Conservation (phyloP, 345 rosid genomes). For the Populus deltoides region DNA sequence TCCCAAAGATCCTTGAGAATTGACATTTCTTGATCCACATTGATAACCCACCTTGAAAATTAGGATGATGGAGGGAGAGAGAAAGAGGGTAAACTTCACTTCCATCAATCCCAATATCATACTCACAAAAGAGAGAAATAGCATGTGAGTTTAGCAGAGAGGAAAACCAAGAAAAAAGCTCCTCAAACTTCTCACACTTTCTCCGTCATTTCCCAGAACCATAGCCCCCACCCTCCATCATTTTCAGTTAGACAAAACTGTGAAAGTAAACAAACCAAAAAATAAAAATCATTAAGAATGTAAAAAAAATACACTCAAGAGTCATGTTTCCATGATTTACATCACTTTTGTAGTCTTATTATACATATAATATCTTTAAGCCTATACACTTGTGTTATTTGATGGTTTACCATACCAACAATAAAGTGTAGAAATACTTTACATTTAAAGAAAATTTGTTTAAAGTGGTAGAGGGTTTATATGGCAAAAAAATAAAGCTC, state of each 20-base stretch:
- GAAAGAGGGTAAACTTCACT: constrained; percentile 3
- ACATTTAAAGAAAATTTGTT: background rate
- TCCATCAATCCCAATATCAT: constrained; percentile 47
- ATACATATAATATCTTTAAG: background rate
- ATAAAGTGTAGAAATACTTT: background rate
- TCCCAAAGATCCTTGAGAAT: constrained; percentile 44
- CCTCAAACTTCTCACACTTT: constrained; percentile 4
- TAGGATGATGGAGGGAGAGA: constrained; percentile 10
- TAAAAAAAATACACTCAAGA: background rate
- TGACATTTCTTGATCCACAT: constrained; percentile 43
- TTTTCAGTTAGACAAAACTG: constrained; percentile 36
- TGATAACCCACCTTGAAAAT: constrained; percentile 52
- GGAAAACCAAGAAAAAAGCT: background rate
- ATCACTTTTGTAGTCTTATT: constrained; percentile 13
- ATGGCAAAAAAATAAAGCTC: constrained; percentile 7
- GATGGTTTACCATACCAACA: background rate
- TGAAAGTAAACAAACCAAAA: constrained; percentile 4
- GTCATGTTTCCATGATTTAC: background rate
- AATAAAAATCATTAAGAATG: background rate
- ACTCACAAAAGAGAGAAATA: constrained; percentile 12
- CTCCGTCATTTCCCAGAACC: constrained; percentile 40
- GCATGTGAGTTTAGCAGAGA: background rate
- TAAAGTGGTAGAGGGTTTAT: background rate
- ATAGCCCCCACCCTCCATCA: constrained; percentile 41
- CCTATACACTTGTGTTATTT: background rate